Evolutionary conservation across 805 yeast genomes (phyloP).

Genomic region (Candida pini): DNA sequence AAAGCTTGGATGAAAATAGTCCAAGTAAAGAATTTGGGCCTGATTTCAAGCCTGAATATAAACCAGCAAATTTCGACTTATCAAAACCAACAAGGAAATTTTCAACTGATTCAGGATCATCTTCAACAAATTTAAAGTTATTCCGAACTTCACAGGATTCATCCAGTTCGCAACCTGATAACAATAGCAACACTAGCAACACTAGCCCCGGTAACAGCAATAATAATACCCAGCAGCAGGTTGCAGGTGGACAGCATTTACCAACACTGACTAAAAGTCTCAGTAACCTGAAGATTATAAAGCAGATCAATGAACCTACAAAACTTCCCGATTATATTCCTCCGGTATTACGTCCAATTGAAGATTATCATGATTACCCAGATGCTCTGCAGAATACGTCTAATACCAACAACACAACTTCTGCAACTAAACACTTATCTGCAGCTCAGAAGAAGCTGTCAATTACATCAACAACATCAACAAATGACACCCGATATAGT

Average conservation of each 20-base stretch:
- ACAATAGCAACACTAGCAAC: background rate
- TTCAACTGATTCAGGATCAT: constrained; percentile 17
- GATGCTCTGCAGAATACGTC: background rate
- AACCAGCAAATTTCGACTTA: constrained; percentile 45
- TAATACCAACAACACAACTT: background rate
- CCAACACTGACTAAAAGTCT: background rate
- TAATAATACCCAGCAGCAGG: background rate
- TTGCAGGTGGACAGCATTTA: too few relatives aligned
- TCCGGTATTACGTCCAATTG: constrained; percentile 45
- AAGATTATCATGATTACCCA: constrained; percentile 4
- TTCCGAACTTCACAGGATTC: background rate
- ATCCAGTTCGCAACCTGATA: background rate
- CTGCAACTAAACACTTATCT: constrained; percentile 1
- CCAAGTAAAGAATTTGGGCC: background rate
- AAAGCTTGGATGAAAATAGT: constrained; percentile 14
- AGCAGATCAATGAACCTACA: constrained; percentile 42
- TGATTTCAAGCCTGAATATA: constrained; percentile 19
- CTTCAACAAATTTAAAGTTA: constrained; percentile 5
- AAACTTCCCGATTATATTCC: constrained; percentile 46
- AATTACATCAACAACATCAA: constrained; percentile 9
- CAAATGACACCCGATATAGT: constrained; percentile 3
- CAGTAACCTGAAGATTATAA: constrained; percentile 7
- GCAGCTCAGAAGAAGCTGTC: constrained; percentile 2
- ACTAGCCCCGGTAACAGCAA: background rate
- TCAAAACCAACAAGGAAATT: constrained; percentile 33